phyloP scores from a whole-genome alignment of 2,329 filamentous ascomycete genomes.

The Cercospora sesami region DNA sequence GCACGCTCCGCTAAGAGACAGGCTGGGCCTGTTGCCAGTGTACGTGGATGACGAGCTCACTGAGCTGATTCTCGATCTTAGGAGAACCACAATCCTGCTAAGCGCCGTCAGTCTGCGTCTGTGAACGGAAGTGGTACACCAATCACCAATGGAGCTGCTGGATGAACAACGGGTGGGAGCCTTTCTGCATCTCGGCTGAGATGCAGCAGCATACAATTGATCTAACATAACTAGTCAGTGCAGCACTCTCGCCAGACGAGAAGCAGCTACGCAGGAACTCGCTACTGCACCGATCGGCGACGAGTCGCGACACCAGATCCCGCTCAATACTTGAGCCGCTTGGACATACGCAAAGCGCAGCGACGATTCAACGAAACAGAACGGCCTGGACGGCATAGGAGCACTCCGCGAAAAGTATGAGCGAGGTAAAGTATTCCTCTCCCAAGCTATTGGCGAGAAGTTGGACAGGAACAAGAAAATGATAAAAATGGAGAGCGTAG shows the following conservation, averaged over 20 bases:
- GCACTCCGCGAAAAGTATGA: background rate
- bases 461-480: background rate
- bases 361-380: background rate
- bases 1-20: slow-evolving; percentile 8
- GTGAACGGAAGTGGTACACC: slow-evolving; percentile 24
- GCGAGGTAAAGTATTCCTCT: slow-evolving; percentile 11
- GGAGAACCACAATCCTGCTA: slow-evolving; percentile 37
- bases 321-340: background rate
- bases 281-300: background rate
- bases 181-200: slow-evolving; percentile 5
- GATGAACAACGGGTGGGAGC: slow-evolving; percentile 12
- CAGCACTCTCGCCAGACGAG: background rate
- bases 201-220: slow-evolving; percentile 9
- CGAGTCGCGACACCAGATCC: background rate
- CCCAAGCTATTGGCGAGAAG: slow-evolving; percentile 1
- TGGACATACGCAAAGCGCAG: background rate
- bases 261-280: background rate
- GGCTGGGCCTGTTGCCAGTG: background rate
- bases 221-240: slow-evolving; percentile 15
- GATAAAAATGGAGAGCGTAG: background rate
- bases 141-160: slow-evolving; percentile 24
- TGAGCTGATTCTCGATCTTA: slow-evolving; percentile 19
- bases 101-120: slow-evolving; percentile 36
- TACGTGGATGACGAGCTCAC: slow-evolving; percentile 2
- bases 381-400: background rate